phyloP scores from a whole-genome alignment of 2,329 filamentous ascomycete species.

The Bimuria novae-zelandiae region DNA sequence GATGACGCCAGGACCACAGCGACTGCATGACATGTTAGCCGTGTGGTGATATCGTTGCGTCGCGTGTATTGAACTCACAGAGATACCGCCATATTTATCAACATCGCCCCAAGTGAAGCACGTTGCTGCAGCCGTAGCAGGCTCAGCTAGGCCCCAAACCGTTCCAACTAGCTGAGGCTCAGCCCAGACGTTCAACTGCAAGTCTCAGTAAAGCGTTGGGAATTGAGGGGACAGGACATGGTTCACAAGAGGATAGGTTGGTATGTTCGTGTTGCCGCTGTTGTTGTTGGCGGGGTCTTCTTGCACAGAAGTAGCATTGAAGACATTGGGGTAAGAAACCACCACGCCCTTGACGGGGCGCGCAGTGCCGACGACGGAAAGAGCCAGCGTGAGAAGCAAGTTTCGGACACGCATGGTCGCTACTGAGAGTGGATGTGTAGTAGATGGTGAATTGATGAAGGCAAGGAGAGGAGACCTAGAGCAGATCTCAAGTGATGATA shows the following conservation, averaged over 20 bases:
- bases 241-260: neutral
- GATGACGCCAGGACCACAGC: neutral
- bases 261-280: no score
- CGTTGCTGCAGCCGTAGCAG: neutral
- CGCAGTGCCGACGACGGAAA: neutral
- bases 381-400: neutral
- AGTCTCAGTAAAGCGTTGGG: neutral
- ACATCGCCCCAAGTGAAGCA: neutral
- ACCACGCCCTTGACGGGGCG: neutral
- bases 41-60: no score
- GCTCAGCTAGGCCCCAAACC: neutral
- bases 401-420: neutral
- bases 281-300: neutral
- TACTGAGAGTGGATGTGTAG: neutral
- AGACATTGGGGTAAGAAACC: neutral
- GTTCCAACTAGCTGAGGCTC: no score
- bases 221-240: no score
- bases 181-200: neutral
- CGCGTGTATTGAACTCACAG: neutral
- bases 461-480: no score
- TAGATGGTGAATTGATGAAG: no score
- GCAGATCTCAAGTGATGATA: no score
- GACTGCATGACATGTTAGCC: neutral
- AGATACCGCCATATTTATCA: neutral
- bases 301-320: neutral